These are phyloP conservation scores for Viridothelium virens DNA, from an alignment of 495 filamentous ascomycete genomes.

Conservation along the genomic window DNA sequence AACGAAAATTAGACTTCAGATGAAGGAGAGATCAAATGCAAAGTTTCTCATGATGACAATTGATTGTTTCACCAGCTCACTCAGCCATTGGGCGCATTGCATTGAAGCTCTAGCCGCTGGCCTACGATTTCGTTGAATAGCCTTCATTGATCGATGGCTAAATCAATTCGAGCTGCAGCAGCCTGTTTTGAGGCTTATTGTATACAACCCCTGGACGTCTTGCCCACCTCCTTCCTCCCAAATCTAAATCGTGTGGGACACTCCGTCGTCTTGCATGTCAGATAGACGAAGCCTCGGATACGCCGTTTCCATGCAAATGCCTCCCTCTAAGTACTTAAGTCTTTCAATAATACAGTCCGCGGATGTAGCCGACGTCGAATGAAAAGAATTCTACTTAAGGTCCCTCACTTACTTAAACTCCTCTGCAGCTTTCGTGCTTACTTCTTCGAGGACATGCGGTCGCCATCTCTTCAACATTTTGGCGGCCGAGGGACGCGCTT, in stretches of 20 bases:
- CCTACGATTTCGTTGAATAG: not conserved
- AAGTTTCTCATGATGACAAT: no score
- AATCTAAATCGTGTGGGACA: not conserved
- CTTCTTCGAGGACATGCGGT: slow-evolving; percentile 38
- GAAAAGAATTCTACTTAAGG: not conserved
- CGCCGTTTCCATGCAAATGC: slow-evolving; percentile 1
- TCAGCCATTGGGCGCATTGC: no score
- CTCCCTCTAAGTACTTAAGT: not conserved
- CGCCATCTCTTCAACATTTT: slow-evolving; percentile 46
- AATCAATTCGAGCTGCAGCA: not conserved
- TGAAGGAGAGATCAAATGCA: no score
- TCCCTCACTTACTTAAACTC: slow-evolving; percentile 10
- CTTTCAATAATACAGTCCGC: slow-evolving; percentile 7
- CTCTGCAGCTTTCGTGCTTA: slow-evolving; percentile 13
- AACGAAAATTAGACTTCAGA: no score
- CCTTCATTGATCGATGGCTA: not conserved
- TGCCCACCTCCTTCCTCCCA: not conserved
- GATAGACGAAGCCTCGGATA: not conserved
- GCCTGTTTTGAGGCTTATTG: no score
- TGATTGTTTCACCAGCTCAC: no score
- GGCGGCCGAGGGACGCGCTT: slow-evolving; percentile 38
- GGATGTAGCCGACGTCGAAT: not conserved
- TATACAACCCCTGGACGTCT: not conserved
- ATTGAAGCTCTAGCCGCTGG: no score
- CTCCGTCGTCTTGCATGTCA: not conserved